Evolutionary conservation across 2,329 filamentous ascomycete species (phyloP).

Genomic region (Coniochaeta prunicola): DNA sequence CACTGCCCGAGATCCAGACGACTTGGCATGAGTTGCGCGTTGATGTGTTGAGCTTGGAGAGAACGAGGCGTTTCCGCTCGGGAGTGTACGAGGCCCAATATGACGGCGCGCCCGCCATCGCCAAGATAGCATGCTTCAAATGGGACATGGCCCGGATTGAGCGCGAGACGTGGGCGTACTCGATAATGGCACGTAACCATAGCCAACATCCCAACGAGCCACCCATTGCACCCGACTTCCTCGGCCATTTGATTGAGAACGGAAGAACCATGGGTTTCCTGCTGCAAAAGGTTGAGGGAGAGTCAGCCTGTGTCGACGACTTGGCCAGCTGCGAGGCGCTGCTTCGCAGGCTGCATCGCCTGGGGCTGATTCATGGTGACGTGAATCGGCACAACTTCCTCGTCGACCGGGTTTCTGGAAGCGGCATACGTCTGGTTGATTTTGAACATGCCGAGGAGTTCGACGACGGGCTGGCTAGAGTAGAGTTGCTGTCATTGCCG

Average conservation of each 20-base stretch:
- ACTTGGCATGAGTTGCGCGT: conserved; percentile 16
- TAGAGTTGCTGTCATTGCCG: background rate
- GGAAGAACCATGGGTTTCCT: conserved; percentile 14
- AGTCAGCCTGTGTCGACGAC: conserved; percentile 10
- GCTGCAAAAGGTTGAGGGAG: conserved; percentile 14
- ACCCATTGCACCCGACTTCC: conserved; percentile 14
- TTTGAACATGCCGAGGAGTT: background rate
- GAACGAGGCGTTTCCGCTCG: conserved; percentile 14
- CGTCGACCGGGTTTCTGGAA: background rate
- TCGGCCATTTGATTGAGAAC: conserved; percentile 15
- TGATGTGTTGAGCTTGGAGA: conserved; percentile 15
- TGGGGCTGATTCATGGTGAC: background rate
- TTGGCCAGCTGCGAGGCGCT: conserved; percentile 11
- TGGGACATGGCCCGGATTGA: conserved; percentile 14
- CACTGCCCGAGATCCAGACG: conserved; percentile 10
- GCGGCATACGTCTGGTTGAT: background rate
- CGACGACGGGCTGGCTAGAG: background rate
- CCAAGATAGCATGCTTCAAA: conserved; percentile 16
- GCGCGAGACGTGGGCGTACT: conserved; percentile 14
- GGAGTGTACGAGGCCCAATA: conserved; percentile 12
- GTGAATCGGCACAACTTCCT: background rate
- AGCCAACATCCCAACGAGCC: conserved; percentile 5
- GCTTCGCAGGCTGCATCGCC: conserved; percentile 8
- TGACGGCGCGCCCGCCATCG: conserved; percentile 9
- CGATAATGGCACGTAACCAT: conserved; percentile 6